A percentile compares a stretch with the other conserved stretches of the same genome.
These are phyloP conservation scores for Anastatica hierochuntica DNA, from an alignment of 345 rosid species.

Conservation along the genomic window DNA sequence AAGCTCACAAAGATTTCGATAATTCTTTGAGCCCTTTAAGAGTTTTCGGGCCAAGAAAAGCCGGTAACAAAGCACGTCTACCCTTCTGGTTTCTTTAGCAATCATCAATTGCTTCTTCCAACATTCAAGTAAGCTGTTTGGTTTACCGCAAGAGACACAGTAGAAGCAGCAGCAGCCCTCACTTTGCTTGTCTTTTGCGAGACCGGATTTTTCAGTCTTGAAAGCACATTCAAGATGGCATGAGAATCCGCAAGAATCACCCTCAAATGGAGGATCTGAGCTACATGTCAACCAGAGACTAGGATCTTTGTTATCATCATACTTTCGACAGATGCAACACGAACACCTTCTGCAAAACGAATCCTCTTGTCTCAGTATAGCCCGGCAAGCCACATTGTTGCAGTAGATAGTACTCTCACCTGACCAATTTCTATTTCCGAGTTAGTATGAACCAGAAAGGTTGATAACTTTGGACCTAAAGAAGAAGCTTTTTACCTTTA, in stretches of 20 bases:
- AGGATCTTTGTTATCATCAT: slow-evolving; percentile 83
- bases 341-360: slow-evolving; percentile 76
- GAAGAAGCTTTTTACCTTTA: slow-evolving; percentile 4
- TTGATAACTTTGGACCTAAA: neutral
- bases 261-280: slow-evolving; percentile 38
- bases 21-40: slow-evolving; percentile 37
- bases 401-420: slow-evolving; percentile 34
- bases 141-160: slow-evolving; percentile 60
- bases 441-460: slow-evolving; percentile 9
- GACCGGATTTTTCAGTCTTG: slow-evolving; percentile 43
- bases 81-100: slow-evolving; percentile 80
- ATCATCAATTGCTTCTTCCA: slow-evolving; percentile 63
- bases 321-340: slow-evolving; percentile 64
- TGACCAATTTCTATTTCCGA: neutral
- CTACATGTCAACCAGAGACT: slow-evolving; percentile 75
- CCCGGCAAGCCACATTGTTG: slow-evolving; percentile 60
- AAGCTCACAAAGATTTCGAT: slow-evolving; percentile 31
- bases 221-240: slow-evolving; percentile 71
- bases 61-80: slow-evolving; percentile 61
- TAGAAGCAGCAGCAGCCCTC: slow-evolving; percentile 46
- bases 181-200: slow-evolving; percentile 24
- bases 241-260: slow-evolving; percentile 51
- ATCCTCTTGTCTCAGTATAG: slow-evolving; percentile 34
- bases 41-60: slow-evolving; percentile 50
- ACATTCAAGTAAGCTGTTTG: slow-evolving; percentile 46